These are phyloP conservation scores for Penicillium sp. DNA, from an alignment of 2,329 filamentous ascomycete genomes.

Conservation along the genomic window DNA sequence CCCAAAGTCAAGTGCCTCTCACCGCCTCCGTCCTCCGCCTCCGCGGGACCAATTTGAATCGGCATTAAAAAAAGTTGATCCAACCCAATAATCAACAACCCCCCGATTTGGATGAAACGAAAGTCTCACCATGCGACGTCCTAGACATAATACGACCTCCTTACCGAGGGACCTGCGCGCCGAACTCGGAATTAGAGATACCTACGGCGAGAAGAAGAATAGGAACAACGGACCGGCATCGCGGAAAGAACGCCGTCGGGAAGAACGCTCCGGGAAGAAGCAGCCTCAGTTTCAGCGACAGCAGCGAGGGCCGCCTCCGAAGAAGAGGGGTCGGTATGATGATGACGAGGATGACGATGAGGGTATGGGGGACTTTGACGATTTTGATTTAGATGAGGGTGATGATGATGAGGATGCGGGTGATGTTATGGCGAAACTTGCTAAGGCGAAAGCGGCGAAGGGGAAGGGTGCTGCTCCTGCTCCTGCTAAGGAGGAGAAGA, in stretches of 20 bases:
- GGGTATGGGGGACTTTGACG: conserved; percentile 25
- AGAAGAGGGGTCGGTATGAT: conserved; percentile 14
- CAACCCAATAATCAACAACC: too few species aligned
- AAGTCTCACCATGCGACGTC: conserved; percentile 25
- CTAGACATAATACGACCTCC: conserved; percentile 35
- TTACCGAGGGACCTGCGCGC: conserved; percentile 34
- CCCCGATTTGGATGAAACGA: too few species aligned
- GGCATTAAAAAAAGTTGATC: too few species aligned
- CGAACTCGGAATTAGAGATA: conserved; percentile 35
- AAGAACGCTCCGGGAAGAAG: conserved; percentile 56
- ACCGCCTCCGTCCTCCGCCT: too few species aligned
- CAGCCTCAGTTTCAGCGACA: too few species aligned
- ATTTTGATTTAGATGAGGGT: conserved; percentile 17
- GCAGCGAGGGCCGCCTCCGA: conserved; percentile 15
- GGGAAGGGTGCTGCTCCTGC: too few species aligned
- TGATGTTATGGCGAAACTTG: too few species aligned
- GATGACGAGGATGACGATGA: conserved; percentile 17
- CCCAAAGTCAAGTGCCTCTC: too few species aligned
- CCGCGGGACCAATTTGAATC: too few species aligned
- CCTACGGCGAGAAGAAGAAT: conserved; percentile 27
- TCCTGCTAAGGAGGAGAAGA: too few species aligned
- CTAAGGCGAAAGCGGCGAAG: conserved; percentile 15
- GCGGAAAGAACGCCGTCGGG: conserved; percentile 60
- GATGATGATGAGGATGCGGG: too few species aligned
- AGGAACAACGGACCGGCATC: conserved; percentile 24